Percentiles rank a stretch among this genome's conserved stretches.
These are phyloP conservation scores for Neobulgaria alba DNA, from an alignment of 2,329 filamentous ascomycete species.

Conservation along the genomic window DNA sequence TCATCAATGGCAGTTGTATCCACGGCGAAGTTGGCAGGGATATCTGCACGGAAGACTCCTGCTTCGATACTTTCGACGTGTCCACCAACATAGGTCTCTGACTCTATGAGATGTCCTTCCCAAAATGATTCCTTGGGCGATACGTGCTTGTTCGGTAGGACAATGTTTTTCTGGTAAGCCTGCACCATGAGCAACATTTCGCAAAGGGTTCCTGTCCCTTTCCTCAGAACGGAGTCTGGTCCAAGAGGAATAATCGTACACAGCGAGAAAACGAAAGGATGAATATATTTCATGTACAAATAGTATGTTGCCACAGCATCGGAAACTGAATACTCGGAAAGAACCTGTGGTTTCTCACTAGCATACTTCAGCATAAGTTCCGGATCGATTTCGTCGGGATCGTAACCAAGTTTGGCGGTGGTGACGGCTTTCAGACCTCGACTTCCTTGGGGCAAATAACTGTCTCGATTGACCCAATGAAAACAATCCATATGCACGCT, in stretches of 20 bases:
- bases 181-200: constrained; percentile 99
- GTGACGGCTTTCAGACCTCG: constrained; percentile 96
- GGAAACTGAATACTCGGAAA: constrained; percentile 97
- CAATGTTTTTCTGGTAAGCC: constrained; percentile 84
- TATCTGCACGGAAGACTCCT: constrained; percentile 92
- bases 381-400: constrained; percentile 94
- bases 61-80: constrained; percentile 99
- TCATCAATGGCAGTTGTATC: constrained; percentile 86
- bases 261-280: constrained; percentile 97
- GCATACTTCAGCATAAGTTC: constrained; percentile 96
- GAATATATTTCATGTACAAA: constrained; percentile 99
- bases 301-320: constrained; percentile 99
- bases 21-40: constrained; percentile 89
- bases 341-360: constrained; percentile 79
- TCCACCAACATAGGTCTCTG: constrained; percentile 94
- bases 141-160: constrained; percentile 92
- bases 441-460: constrained; percentile 93
- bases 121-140: constrained; percentile 89
- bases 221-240: constrained; percentile 85
- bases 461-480: constrained; percentile 97
- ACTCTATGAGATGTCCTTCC: constrained; percentile 92
- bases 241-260: constrained; percentile 93
- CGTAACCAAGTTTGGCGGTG: constrained; percentile 94
- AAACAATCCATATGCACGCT: constrained; percentile 99
- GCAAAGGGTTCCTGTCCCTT: constrained; percentile 96